Conservation (phyloP, 306 rosid species). For the Corylus avellana region DNA sequence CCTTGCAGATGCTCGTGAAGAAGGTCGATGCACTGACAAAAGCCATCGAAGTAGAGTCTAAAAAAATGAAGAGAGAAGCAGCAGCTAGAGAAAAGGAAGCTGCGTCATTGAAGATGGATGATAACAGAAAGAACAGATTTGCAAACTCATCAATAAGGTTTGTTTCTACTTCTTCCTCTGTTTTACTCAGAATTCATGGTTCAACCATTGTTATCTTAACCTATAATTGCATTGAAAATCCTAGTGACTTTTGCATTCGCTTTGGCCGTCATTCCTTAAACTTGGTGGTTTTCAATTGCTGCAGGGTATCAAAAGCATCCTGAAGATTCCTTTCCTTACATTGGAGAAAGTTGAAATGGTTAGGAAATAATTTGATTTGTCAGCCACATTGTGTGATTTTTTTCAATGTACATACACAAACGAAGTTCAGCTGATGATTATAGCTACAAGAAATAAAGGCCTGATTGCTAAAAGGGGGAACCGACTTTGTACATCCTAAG, state of each 20-base stretch:
- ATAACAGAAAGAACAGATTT: conserved; percentile 49
- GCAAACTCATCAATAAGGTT: conserved; percentile 60
- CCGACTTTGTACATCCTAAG: conserved; percentile 26
- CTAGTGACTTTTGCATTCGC: conserved; percentile 1
- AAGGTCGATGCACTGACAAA: conserved; percentile 82
- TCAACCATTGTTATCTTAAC: background rate
- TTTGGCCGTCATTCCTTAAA: background rate
- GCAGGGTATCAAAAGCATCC: conserved; percentile 59
- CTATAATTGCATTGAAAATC: background rate
- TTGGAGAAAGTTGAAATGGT: conserved; percentile 33
- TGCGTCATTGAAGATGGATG: conserved; percentile 51
- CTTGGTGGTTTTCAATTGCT: conserved; percentile 29
- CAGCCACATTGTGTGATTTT: conserved; percentile 31
- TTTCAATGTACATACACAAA: conserved; percentile 42
- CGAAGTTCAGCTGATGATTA: conserved; percentile 23
- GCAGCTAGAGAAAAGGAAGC: conserved; percentile 82
- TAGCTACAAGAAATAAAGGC: conserved; percentile 44
- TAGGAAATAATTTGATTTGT: conserved; percentile 20
- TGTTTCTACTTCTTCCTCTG: background rate
- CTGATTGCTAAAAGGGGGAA: conserved; percentile 19
- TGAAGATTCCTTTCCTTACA: conserved; percentile 31
- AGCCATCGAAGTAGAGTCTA: conserved; percentile 79
- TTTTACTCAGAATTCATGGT: background rate
- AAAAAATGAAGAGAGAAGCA: conserved; percentile 86
- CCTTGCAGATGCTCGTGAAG: conserved; percentile 66